phyloP scores from a whole-genome alignment of 1,284 basidiomycete genomes.

The Ceratobasidium sp. region DNA sequence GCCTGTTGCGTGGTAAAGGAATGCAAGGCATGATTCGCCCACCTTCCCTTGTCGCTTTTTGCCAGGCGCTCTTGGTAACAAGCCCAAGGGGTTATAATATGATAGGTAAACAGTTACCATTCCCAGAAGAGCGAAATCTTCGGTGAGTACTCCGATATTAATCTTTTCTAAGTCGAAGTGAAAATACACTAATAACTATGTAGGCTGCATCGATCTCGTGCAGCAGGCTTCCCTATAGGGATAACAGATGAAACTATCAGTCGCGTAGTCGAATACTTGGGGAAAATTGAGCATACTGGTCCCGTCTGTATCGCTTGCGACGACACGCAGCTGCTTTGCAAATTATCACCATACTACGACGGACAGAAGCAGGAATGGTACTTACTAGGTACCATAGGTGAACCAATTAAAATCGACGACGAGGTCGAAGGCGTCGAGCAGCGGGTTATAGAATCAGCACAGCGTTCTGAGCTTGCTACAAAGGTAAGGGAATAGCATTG shows the following conservation, averaged over 20 bases:
- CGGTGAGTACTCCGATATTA: slow-evolving; percentile 47
- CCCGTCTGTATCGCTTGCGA: slow-evolving; percentile 28
- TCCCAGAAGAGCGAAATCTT: slow-evolving; percentile 47
- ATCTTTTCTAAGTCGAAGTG: not conserved
- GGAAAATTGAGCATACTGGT: slow-evolving; percentile 7
- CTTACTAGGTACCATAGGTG: slow-evolving; percentile 49
- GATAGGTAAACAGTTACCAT: slow-evolving; percentile 49
- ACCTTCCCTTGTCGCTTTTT: slow-evolving; percentile 52
- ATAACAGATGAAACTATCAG: slow-evolving; percentile 48
- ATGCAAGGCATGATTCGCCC: slow-evolving; percentile 56
- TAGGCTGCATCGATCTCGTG: not conserved
- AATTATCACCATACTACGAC: slow-evolving; percentile 49
- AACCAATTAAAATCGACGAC: slow-evolving; percentile 44
- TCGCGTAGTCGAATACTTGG: slow-evolving; percentile 31
- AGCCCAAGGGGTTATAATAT: slow-evolving; percentile 51
- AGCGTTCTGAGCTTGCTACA: not conserved
- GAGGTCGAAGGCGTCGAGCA: slow-evolving; percentile 48
- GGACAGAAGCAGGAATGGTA: slow-evolving; percentile 43
- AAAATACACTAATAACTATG: not conserved
- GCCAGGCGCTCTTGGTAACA: slow-evolving; percentile 49
- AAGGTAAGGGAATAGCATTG: slow-evolving; percentile 42
- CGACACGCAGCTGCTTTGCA: slow-evolving; percentile 45
- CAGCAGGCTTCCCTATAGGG: slow-evolving; percentile 48
- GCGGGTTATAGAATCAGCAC: slow-evolving; percentile 36
- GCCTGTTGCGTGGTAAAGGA: slow-evolving; percentile 52